Percentiles rank a stretch among this genome's conserved stretches.
Evolutionary conservation across 306 rosid species (phyloP).

Genomic region (Begonia fuchsioides): DNA sequence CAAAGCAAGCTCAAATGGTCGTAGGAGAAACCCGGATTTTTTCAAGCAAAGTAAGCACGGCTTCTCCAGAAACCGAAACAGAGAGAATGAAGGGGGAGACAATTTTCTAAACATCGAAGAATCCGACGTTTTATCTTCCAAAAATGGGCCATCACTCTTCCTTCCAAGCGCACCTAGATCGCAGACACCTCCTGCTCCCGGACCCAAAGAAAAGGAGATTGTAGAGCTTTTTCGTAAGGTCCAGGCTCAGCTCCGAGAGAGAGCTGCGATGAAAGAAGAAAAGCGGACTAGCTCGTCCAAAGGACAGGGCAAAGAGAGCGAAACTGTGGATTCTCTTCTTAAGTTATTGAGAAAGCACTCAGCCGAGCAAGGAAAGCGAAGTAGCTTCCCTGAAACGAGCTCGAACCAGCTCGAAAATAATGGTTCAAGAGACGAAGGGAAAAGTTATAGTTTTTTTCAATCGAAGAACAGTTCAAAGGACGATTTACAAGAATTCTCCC

Average conservation of each 20-base stretch:
- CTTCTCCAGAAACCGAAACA: slow-evolving; percentile 50
- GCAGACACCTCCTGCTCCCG: slow-evolving; percentile 67
- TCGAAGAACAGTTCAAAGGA: slow-evolving; percentile 28
- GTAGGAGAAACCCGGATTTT: slow-evolving; percentile 44
- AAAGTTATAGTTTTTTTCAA: slow-evolving; percentile 22
- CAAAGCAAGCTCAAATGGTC: slow-evolving; percentile 26
- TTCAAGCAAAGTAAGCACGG: slow-evolving; percentile 54
- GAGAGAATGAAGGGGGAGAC: slow-evolving; percentile 45
- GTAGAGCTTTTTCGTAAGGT: slow-evolving; percentile 89
- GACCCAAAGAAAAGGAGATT: slow-evolving; percentile 89
- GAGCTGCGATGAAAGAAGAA: slow-evolving; percentile 62
- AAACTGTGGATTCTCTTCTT: slow-evolving; percentile 83
- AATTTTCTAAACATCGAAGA: slow-evolving; percentile 55
- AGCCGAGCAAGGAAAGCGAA: slow-evolving; percentile 52
- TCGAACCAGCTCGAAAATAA: slow-evolving; percentile 37
- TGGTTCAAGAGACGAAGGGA: slow-evolving; percentile 22
- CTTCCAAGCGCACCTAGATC: slow-evolving; percentile 41
- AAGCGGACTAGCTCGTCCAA: slow-evolving; percentile 43
- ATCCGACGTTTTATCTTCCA: slow-evolving; percentile 44
- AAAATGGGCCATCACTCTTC: slow-evolving; percentile 58
- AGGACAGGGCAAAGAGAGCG: slow-evolving; percentile 46
- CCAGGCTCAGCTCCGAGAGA: slow-evolving; percentile 76
- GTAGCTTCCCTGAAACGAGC: slow-evolving; percentile 11
- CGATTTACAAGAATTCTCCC: slow-evolving; percentile 31
- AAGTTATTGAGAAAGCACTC: slow-evolving; percentile 77